These are phyloP conservation scores for Lentinula boryana DNA, from an alignment of 768 basidiomycete species.

Conservation along the genomic window DNA sequence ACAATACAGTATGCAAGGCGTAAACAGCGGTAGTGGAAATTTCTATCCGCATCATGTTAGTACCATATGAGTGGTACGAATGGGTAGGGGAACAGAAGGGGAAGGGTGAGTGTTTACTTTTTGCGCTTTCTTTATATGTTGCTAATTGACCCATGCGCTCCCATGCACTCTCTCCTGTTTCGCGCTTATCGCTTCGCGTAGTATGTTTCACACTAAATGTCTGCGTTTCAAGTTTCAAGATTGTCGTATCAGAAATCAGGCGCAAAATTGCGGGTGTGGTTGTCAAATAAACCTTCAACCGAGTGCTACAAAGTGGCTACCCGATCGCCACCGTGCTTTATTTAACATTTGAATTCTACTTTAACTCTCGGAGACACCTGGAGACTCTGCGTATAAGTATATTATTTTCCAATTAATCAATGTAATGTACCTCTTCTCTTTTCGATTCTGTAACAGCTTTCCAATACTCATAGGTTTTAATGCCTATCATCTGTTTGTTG, in stretches of 20 bases:
- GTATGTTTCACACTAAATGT: not conserved
- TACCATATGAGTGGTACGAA: conserved; percentile 4
- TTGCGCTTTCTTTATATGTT: not conserved
- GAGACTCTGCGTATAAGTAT: not conserved
- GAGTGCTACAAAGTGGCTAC: no score
- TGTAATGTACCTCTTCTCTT: not conserved
- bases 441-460: not conserved
- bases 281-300: not conserved
- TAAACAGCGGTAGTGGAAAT: not conserved
- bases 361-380: not conserved
- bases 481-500: not conserved
- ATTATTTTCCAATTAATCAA: not conserved
- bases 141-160: not conserved
- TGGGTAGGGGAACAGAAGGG: not conserved
- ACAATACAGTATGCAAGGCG: not conserved
- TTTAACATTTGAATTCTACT: not conserved
- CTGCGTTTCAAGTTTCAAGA: not conserved
- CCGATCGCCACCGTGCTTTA: not conserved
- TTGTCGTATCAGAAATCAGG: not conserved
- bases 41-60: conserved; percentile 10
- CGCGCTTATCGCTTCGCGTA: not conserved
- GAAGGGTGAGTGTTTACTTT: not conserved
- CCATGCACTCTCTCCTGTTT: not conserved
- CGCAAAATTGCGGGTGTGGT: not conserved
- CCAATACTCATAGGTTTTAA: no score